Evolutionary conservation across 129 eudicot species (phyloP).

Genomic region (Artemisia argyi): DNA sequence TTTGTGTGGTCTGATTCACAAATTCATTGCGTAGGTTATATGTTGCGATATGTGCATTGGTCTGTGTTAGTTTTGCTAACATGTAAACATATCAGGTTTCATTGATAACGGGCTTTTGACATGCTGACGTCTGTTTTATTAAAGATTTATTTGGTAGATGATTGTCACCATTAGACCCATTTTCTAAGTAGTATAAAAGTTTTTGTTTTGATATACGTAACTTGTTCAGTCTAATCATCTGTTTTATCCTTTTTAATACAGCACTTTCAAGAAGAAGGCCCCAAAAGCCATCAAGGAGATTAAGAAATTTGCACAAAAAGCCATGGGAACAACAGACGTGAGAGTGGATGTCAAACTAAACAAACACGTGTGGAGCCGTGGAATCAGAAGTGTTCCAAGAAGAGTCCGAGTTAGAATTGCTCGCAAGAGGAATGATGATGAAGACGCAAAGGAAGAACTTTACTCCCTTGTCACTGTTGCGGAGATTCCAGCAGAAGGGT

Average conservation of each 20-base stretch:
- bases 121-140: too few species aligned
- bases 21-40: too few species aligned
- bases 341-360: constrained; percentile 79
- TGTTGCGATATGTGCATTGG: too few species aligned
- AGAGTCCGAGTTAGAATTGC: constrained; percentile 74
- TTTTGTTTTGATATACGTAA: too few species aligned
- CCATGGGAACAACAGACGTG: constrained; percentile 74
- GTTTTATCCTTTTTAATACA: neutral
- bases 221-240: neutral
- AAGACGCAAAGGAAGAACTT: constrained; percentile 76
- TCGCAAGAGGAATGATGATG: constrained; percentile 74
- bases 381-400: constrained; percentile 75
- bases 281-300: constrained; percentile 80
- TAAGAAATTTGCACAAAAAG: constrained; percentile 61
- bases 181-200: neutral
- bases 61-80: too few species aligned
- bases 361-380: constrained; percentile 73
- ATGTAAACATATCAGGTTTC: too few species aligned
- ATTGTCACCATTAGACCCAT: too few species aligned
- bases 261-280: constrained; percentile 73
- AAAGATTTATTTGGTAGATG: too few species aligned
- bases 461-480: constrained; percentile 77
- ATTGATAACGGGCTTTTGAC: too few species aligned
- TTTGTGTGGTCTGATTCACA: too few species aligned
- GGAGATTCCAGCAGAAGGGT: constrained; percentile 60